Base-by-base conservation (phyloP, 176 grass and related monocot species). In the Paspalum vaginatum region DNA sequence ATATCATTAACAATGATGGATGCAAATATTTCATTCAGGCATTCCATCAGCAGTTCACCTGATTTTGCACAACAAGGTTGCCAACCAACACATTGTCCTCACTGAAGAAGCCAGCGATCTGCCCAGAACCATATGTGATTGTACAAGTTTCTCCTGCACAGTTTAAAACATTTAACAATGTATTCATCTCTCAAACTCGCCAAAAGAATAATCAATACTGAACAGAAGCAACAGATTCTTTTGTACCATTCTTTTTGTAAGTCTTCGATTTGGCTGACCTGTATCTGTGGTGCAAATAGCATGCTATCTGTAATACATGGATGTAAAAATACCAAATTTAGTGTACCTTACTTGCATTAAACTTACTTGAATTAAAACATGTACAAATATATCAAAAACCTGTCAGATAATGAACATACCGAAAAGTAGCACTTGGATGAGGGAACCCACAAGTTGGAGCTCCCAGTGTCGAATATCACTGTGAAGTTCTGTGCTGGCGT, bases 51-150 rank as follows among this genome's bases (percentile, higher is more conserved):
- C 14, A 40, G 32, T 69, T 64, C 47, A 98, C 95, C 87, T 95
- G 92, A 75, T 93, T 84, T 89, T 91, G 82, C 0, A 93, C 88
- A 70, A 81, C 68, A 81, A 98, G 77, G 20, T 89, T 87, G 4
- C 95, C 95, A 75, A 93, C 84, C 72, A 83, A 70, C 68, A 98
- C 79, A 22, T 76, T 71, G 67, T 98, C 95, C 79, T 94, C 81
- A 61, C 95, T 98, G 88, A 98, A 98, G 86, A 98, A 98, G n/a
- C 95, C 95, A 76, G 90, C 85, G 64, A 98, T 95, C 68, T 88
- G 73, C 12, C 95, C 95, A 38, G 95, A 98, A 82, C 92, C 95
- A 63, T 98, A 98, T 66, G 88, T 88, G 78, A 98, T 98, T 70
- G 86, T 89, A 45, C 95, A 98, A 61, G 85, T 86, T 68, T 98